A percentile compares a stretch with the other conserved stretches of the same genome.
Conservation (phyloP, 805 yeast species). For the Lipomyces sp. region DNA sequence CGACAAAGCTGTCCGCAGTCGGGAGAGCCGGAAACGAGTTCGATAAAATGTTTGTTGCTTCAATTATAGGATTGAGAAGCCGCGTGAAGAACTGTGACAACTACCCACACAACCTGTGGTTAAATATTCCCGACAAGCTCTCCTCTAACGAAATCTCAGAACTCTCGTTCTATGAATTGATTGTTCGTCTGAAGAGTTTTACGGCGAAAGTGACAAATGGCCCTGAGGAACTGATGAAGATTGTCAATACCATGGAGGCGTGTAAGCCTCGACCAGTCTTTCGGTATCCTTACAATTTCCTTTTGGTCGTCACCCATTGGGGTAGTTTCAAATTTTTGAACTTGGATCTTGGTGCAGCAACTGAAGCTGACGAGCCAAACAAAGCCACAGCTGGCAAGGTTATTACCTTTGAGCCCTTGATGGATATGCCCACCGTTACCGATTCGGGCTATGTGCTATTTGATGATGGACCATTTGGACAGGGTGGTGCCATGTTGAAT, state of each 20-base stretch:
- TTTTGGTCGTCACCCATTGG: background rate
- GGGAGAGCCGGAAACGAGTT: background rate
- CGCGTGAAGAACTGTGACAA: background rate
- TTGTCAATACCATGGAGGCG: background rate
- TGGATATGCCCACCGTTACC: background rate
- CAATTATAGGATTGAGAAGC: background rate
- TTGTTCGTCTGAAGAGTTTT: background rate
- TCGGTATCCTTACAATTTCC: background rate
- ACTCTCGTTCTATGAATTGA: background rate
- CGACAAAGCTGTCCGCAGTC: background rate
- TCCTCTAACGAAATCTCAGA: background rate
- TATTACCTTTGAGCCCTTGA: conserved; percentile 1
- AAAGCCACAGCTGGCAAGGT: conserved; percentile 5
- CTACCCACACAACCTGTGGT: conserved; percentile 4
- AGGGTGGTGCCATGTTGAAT: conserved; percentile 3
- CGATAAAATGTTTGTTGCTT: background rate
- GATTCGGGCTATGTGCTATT: background rate
- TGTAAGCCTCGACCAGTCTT: background rate
- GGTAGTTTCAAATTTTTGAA: conserved; percentile 4
- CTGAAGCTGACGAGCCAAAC: background rate
- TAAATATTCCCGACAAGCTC: background rate
- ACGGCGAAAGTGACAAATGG: background rate
- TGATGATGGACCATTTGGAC: conserved; percentile 6
- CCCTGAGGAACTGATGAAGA: conserved; percentile 1
- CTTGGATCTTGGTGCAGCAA: background rate